A percentile compares a stretch with the other conserved stretches of the same genome.
phyloP scores from a whole-genome alignment of 2,329 filamentous ascomycete genomes.

The Aureobasidium sp. region DNA sequence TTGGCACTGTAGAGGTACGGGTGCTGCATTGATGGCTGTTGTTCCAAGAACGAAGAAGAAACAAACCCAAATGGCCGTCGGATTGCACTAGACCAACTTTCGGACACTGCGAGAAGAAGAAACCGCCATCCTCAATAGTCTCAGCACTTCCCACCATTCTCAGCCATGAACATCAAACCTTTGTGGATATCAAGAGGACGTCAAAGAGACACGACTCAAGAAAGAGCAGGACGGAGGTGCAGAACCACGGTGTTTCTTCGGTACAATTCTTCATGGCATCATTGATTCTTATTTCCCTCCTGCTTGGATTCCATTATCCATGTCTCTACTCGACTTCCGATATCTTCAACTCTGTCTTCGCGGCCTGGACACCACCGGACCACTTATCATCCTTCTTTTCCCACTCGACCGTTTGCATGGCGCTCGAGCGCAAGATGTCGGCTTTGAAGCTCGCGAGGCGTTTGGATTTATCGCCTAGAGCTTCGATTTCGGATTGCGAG shows the following conservation, averaged over 20 bases:
- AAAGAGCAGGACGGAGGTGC: not conserved
- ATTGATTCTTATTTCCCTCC: not conserved
- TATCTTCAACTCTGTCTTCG: slow-evolving; percentile 3
- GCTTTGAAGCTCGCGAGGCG: slow-evolving; percentile 30
- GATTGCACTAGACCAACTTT: too few relatives aligned
- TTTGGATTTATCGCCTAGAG: slow-evolving; percentile 25
- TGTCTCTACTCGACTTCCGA: not conserved
- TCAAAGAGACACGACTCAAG: too few relatives aligned
- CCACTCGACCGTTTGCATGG: slow-evolving; percentile 27
- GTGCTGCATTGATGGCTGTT: too few relatives aligned
- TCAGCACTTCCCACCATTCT: too few relatives aligned
- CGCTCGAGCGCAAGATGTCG: slow-evolving; percentile 28
- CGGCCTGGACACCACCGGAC: slow-evolving; percentile 20
- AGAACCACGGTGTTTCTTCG: not conserved
- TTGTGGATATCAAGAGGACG: too few relatives aligned
- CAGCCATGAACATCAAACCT: too few relatives aligned
- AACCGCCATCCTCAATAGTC: too few relatives aligned
- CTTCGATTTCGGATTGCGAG: slow-evolving; percentile 25
- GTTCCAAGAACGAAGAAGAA: too few relatives aligned
- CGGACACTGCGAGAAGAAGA: too few relatives aligned
- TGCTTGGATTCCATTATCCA: too few relatives aligned
- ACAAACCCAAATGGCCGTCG: too few relatives aligned
- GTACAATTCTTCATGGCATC: not conserved
- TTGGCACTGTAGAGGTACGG: too few relatives aligned
- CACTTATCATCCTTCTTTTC: slow-evolving; percentile 24